These are phyloP conservation scores for Mucor piriformis DNA, from an alignment of 371 early-diverging fungal genomes.

Conservation along the genomic window DNA sequence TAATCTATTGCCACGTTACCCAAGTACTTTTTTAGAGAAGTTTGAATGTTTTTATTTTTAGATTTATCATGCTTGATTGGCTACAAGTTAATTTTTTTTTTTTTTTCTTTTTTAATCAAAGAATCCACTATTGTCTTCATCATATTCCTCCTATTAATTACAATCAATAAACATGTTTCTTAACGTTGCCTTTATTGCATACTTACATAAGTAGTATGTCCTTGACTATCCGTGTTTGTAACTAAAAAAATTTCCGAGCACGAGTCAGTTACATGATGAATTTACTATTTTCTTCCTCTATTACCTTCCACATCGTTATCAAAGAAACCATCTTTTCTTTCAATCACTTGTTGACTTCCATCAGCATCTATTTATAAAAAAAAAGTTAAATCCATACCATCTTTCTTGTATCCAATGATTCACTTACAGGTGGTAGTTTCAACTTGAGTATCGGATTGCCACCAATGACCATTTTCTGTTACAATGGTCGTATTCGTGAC, in stretches of 20 bases:
- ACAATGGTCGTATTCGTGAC: constrained; percentile 28
- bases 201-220: constrained; percentile 35
- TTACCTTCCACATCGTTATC: constrained; percentile 33
- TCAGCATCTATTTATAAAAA: constrained; percentile 32
- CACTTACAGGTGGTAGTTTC: constrained; percentile 32
- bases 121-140: constrained; percentile 27
- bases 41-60: constrained; percentile 10
- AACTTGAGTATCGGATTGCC: constrained; percentile 39
- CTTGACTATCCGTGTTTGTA: constrained; percentile 34
- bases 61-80: neutral
- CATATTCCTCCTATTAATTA: constrained; percentile 15
- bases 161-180: neutral
- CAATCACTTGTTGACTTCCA: constrained; percentile 35
- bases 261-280: neutral
- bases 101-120: too few relatives aligned
- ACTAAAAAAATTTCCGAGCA: constrained; percentile 4
- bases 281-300: too few relatives aligned
- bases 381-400: neutral
- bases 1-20: constrained; percentile 1
- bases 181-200: neutral
- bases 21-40: neutral
- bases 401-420: neutral
- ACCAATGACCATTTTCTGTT: constrained; percentile 46
- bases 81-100: neutral
- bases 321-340: constrained; percentile 39